These are phyloP conservation scores for Auricularia cornea DNA, from an alignment of 768 basidiomycete genomes.

Conservation along the genomic window DNA sequence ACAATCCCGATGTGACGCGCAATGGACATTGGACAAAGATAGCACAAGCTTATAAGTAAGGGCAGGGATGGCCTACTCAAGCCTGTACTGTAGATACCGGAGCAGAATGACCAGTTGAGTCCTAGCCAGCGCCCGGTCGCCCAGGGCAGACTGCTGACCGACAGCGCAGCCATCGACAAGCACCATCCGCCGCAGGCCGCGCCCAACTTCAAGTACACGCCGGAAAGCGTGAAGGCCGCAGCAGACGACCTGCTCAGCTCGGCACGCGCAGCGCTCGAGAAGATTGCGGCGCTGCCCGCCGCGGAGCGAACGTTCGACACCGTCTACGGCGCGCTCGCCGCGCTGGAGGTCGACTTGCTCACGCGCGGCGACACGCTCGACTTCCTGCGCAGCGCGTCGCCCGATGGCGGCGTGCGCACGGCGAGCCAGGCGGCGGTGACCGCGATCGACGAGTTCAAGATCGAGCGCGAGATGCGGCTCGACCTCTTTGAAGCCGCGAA, in stretches of 20 bases:
- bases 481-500: slow-evolving; percentile 69
- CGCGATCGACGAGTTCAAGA: slow-evolving; percentile 60
- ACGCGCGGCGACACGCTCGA: slow-evolving; percentile 47
- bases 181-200: slow-evolving; percentile 10
- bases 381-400: slow-evolving; percentile 79
- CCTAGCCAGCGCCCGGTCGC: too few species aligned
- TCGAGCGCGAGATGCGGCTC: slow-evolving; percentile 72
- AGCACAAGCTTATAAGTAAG: too few species aligned
- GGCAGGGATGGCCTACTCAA: too few species aligned
- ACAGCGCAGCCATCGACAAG: too few species aligned
- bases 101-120: too few species aligned
- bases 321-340: slow-evolving; percentile 34
- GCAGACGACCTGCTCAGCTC: slow-evolving; percentile 6
- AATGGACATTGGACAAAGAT: too few species aligned
- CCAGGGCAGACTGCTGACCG: too few species aligned
- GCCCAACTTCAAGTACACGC: slow-evolving; percentile 11
- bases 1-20: too few species aligned
- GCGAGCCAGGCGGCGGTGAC: slow-evolving; percentile 69
- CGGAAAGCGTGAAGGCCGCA: slow-evolving; percentile 6
- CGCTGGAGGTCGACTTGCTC: slow-evolving; percentile 49
- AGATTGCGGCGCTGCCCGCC: slow-evolving; percentile 9
- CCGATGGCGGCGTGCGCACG: slow-evolving; percentile 67
- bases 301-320: background rate
- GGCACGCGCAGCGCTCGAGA: slow-evolving; percentile 8
- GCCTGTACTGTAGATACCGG: too few species aligned